Conservation (phyloP, 2,329 filamentous ascomycete genomes). For the Fusarium sp. region DNA sequence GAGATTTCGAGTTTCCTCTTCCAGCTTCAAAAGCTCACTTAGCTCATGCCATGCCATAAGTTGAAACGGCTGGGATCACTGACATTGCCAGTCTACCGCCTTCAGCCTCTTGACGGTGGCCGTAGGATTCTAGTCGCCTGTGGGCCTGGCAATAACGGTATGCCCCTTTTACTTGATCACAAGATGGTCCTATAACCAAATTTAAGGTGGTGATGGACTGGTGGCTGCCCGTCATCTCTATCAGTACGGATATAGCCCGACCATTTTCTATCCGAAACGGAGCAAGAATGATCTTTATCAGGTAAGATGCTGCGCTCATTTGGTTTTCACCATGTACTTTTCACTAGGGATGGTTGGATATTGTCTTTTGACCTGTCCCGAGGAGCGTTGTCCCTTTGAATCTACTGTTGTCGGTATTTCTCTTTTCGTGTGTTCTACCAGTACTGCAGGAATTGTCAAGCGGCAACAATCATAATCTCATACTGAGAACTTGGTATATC, state of each 20-base stretch:
- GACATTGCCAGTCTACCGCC: conserved; percentile 72
- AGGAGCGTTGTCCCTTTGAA: conserved; percentile 14
- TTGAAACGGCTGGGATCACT: neutral
- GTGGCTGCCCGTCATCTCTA: conserved; percentile 91
- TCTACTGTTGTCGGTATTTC: conserved; percentile 34
- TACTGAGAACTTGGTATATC: conserved; percentile 7
- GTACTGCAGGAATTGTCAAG: conserved; percentile 24
- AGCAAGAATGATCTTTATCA: conserved; percentile 90
- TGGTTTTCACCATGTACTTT: conserved; percentile 11
- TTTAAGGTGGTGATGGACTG: conserved; percentile 85
- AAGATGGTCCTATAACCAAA: neutral
- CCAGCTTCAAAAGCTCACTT: neutral
- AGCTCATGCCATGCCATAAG: neutral
- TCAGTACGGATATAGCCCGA: conserved; percentile 90
- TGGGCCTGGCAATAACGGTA: conserved; percentile 80
- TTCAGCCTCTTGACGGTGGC: conserved; percentile 79
- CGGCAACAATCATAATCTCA: conserved; percentile 13
- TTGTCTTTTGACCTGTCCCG: neutral
- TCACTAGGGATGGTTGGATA: conserved; percentile 9
- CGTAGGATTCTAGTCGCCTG: conserved; percentile 85
- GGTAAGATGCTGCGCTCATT: conserved; percentile 60
- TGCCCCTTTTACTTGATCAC: conserved; percentile 16
- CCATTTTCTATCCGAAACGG: conserved; percentile 92
- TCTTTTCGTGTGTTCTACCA: conserved; percentile 31
- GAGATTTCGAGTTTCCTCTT: neutral